These are phyloP conservation scores for Podaxis mareebaensis DNA, from an alignment of 768 basidiomycete genomes.

Conservation along the genomic window DNA sequence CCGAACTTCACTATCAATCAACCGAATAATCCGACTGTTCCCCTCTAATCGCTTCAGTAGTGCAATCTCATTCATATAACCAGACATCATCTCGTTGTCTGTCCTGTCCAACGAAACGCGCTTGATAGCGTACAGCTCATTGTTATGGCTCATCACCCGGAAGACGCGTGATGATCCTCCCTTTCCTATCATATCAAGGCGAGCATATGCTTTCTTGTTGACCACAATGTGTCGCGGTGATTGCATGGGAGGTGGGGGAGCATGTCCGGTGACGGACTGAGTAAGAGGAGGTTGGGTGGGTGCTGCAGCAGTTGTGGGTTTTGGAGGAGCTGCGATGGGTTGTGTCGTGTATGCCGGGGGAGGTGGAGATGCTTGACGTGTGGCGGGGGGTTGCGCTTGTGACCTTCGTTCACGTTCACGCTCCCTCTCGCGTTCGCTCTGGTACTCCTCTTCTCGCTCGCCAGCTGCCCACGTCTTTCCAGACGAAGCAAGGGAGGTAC, in stretches of 20 bases:
- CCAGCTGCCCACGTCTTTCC: conserved; percentile 49
- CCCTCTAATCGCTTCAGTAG: conserved; percentile 93
- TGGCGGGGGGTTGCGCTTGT: conserved; percentile 27
- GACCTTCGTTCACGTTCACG: conserved; percentile 30
- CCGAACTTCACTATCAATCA: conserved; percentile 90
- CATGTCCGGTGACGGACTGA: not conserved
- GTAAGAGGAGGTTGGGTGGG: conserved; percentile 18
- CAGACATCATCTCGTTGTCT: conserved; percentile 84
- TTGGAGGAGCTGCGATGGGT: conserved; percentile 34
- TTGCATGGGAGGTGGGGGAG: conserved; percentile 28
- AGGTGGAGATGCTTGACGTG: conserved; percentile 29
- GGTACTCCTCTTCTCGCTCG: conserved; percentile 40
- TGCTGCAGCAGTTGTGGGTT: conserved; percentile 27
- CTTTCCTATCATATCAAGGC: conserved; percentile 87
- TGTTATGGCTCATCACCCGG: conserved; percentile 77
- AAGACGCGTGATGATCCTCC: conserved; percentile 97
- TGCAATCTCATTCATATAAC: conserved; percentile 96
- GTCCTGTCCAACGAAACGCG: conserved; percentile 88
- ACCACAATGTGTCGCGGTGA: conserved; percentile 53
- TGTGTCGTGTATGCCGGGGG: conserved; percentile 28
- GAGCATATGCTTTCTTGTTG: conserved; percentile 81
- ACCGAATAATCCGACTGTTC: conserved; percentile 86
- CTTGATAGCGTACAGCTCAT: conserved; percentile 88
- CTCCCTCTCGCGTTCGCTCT: conserved; percentile 30
- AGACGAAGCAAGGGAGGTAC: conserved; percentile 22